Conservation (phyloP, 345 rosid genomes). For the Aquilaria yunnanensis region DNA sequence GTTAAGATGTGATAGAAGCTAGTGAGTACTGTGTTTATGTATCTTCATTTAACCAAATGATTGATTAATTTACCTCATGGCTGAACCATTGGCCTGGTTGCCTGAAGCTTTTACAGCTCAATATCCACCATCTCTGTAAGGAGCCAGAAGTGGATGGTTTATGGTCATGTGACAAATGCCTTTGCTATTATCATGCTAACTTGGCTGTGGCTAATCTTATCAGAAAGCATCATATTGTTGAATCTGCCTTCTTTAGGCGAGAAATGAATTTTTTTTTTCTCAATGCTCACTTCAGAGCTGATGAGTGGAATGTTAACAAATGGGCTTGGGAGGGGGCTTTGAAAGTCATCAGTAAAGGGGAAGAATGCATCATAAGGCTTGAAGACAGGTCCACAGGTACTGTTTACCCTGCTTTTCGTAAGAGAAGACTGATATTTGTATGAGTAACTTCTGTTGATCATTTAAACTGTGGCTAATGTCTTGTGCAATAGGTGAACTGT, state of each 20-base stretch:
- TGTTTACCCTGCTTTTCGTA: conserved; percentile 13
- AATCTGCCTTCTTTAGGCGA: conserved; percentile 6
- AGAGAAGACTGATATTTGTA: conserved; percentile 5
- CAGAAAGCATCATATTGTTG: conserved; percentile 3
- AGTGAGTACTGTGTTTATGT: too few species aligned
- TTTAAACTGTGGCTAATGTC: not conserved
- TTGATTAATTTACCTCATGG: too few species aligned
- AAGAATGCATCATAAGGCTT: conserved; percentile 94
- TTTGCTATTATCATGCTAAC: not conserved
- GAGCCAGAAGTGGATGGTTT: not conserved
- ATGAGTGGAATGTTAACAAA: conserved; percentile 98
- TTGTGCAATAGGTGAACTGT: conserved; percentile 57
- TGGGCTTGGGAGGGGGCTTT: conserved; percentile 98
- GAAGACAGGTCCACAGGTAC: conserved; percentile 81
- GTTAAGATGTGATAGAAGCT: too few species aligned
- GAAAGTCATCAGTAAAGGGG: conserved; percentile 88
- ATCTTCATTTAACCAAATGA: too few species aligned
- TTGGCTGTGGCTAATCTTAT: not conserved
- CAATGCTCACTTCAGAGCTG: conserved; percentile 61
- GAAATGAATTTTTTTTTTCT: conserved; percentile 9
- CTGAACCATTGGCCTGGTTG: too few species aligned
- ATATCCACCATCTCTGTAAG: not conserved
- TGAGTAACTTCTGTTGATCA: not conserved
- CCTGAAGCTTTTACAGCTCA: not conserved
- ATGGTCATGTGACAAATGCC: not conserved